Evolutionary conservation across 768 basidiomycete genomes (phyloP), one percentile per base, ranked within the genome.

Genomic region (Naganishia vishniacii): DNA sequence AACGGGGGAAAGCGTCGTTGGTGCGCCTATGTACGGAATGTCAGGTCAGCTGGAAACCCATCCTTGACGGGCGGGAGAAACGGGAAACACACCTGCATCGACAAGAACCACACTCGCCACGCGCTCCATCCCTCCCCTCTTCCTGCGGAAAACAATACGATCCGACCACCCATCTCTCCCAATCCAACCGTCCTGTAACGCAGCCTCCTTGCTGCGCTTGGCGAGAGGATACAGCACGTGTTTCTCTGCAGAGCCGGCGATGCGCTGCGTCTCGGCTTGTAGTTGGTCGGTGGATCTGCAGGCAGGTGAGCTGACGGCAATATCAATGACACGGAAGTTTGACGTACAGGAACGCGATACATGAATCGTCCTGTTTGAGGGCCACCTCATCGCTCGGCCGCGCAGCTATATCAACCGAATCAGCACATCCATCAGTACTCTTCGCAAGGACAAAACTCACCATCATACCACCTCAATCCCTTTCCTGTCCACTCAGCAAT

Each of bases 291-390:
- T 12, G 13, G 49, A 51, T 34, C 49, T 51, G 20, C 3, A 31
- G 32, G 20, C 47, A 29, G 25, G 48, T 28, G 7, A 29, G 7
- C 15, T 28, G 8, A 49, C 9, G 18, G 28, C 28, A n/a, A 15
- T 25, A 16, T 49, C 29, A 15, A 9, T 5, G 4, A 28, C 2
- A 26, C 25, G 29, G 29, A 29, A 29, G 4, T 25, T 1, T 28
- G 31, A 34, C 49, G 31, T 51, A 51, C 49, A 51, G 49, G 49
- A 51, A 51, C n/a, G 49, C 49, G 4, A 51, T 48, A 11, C 29
- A 48, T 29, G 16, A 23, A 18, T 29, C 29, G 9, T 31, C 25
- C 25, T 16, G 48, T 28, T 25, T 6, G 18, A 18, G 6, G 16
- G 48, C 29, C 13, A 7, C 48, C 26, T 3, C 25, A 16, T 6